These are phyloP conservation scores for Geranomyces michiganensis DNA, from an alignment of 192 early-diverging fungal species.

Conservation along the genomic window DNA sequence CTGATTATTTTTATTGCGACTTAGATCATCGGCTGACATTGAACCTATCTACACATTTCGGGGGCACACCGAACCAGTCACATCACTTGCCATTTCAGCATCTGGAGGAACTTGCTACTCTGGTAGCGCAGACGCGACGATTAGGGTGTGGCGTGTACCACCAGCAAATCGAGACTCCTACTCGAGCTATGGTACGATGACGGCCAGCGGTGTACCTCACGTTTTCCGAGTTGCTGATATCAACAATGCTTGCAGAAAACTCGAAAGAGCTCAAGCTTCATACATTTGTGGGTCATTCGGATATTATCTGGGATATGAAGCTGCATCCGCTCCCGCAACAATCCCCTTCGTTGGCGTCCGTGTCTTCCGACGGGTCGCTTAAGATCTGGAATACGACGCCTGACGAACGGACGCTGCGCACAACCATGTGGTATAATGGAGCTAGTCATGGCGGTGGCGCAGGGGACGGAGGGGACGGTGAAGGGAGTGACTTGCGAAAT, in stretches of 20 bases:
- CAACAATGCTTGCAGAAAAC: slow-evolving; percentile 1
- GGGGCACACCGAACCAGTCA: slow-evolving; percentile 73
- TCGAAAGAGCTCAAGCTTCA: slow-evolving; percentile 44
- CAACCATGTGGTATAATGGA: slow-evolving; percentile 46
- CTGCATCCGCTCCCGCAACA: slow-evolving; percentile 59
- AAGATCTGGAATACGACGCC: slow-evolving; percentile 76
- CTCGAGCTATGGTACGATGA: slow-evolving; percentile 44
- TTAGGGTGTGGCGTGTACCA: slow-evolving; percentile 69
- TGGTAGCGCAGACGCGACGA: slow-evolving; percentile 71
- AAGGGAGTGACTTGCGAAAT: slow-evolving; percentile 9
- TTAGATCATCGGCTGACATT: slow-evolving; percentile 48
- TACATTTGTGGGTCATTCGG: slow-evolving; percentile 77
- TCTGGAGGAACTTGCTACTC: slow-evolving; percentile 69
- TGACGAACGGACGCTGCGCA: slow-evolving; percentile 30
- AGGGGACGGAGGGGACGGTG: neutral
- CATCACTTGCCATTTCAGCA: slow-evolving; percentile 62
- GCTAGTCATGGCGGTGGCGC: slow-evolving; percentile 6
- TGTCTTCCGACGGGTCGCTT: slow-evolving; percentile 77
- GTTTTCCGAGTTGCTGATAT: neutral
- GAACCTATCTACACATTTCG: slow-evolving; percentile 75
- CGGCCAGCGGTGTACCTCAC: neutral
- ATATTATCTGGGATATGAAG: slow-evolving; percentile 83
- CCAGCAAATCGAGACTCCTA: slow-evolving; percentile 57
- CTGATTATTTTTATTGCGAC: neutral
- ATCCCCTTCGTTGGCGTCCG: slow-evolving; percentile 66